Conservation (phyloP, 1,139 yeast species). For the Magnusiomyces ingens region DNA sequence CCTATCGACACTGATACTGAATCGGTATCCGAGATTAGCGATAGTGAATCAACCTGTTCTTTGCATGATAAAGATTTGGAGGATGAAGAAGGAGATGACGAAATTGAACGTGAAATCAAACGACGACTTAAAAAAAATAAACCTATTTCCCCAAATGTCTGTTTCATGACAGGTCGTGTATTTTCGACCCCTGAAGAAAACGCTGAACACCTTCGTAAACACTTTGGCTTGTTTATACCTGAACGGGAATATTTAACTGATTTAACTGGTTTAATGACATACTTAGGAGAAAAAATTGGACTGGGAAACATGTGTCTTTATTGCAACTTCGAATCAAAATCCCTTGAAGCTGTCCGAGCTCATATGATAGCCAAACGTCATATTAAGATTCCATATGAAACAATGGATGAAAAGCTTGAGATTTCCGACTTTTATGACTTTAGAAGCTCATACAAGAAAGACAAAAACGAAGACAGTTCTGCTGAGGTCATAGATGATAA, state of each 20-base stretch:
- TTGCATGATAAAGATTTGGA: constrained; percentile 28
- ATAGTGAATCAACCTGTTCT: constrained; percentile 14
- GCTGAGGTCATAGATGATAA: constrained; percentile 44
- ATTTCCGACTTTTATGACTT: constrained; percentile 85
- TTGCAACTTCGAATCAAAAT: constrained; percentile 78
- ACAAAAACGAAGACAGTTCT: constrained; percentile 40
- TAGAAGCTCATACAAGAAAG: constrained; percentile 51
- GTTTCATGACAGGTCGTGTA: constrained; percentile 66
- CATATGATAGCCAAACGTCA: constrained; percentile 86
- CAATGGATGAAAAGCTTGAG: constrained; percentile 71
- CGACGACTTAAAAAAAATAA: constrained; percentile 44
- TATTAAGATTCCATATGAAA: constrained; percentile 82
- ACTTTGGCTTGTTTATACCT: constrained; percentile 82
- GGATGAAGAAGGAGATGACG: constrained; percentile 31
- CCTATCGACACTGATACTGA: constrained; percentile 25
- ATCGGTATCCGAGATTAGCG: constrained; percentile 10
- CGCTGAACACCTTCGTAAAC: constrained; percentile 65
- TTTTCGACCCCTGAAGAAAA: constrained; percentile 53
- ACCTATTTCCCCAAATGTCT: constrained; percentile 64
- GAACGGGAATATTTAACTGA: constrained; percentile 66
- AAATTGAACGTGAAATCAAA: constrained; percentile 31
- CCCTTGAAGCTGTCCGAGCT: constrained; percentile 80
- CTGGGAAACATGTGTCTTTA: constrained; percentile 79
- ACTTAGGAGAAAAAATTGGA: constrained; percentile 77
- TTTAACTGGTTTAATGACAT: constrained; percentile 61